phyloP scores from a whole-genome alignment of 108 stramenopile species.

The Nannochloropsis oceanica region DNA sequence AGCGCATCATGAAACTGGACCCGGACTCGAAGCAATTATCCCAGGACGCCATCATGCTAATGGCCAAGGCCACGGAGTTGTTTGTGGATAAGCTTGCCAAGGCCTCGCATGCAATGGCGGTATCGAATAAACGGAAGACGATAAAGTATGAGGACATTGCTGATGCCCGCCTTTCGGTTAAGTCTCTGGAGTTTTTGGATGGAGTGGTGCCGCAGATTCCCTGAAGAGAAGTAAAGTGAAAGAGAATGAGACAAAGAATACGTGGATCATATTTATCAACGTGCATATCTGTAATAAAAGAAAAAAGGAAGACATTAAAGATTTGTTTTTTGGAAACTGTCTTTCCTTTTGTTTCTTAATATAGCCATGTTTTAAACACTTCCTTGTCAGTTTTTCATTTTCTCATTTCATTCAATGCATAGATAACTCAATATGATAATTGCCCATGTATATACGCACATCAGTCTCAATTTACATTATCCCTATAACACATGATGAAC shows the following conservation, averaged over 20 bases:
- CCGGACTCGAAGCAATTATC: background rate
- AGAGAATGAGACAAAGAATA: background rate
- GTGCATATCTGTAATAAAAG: too few relatives aligned
- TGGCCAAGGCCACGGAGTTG: background rate
- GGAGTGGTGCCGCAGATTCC: background rate
- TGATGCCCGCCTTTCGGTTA: background rate
- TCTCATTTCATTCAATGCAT: too few relatives aligned
- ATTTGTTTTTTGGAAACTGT: too few relatives aligned
- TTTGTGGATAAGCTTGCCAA: background rate
- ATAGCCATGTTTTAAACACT: too few relatives aligned
- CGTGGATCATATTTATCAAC: too few relatives aligned
- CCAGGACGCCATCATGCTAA: background rate
- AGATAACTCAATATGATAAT: too few relatives aligned
- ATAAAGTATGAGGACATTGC: background rate
- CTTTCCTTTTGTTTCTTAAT: too few relatives aligned
- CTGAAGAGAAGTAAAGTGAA: background rate
- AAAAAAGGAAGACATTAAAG: too few relatives aligned
- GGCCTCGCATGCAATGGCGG: background rate
- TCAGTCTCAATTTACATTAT: too few relatives aligned
- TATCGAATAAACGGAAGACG: background rate
- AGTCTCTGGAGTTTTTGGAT: background rate
- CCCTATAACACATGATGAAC: too few relatives aligned
- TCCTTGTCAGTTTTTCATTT: too few relatives aligned
- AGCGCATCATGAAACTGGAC: background rate
- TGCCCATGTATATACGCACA: too few relatives aligned